Conservation (phyloP, 2,329 filamentous ascomycete genomes). For the Penicillium sclerotigenum region DNA sequence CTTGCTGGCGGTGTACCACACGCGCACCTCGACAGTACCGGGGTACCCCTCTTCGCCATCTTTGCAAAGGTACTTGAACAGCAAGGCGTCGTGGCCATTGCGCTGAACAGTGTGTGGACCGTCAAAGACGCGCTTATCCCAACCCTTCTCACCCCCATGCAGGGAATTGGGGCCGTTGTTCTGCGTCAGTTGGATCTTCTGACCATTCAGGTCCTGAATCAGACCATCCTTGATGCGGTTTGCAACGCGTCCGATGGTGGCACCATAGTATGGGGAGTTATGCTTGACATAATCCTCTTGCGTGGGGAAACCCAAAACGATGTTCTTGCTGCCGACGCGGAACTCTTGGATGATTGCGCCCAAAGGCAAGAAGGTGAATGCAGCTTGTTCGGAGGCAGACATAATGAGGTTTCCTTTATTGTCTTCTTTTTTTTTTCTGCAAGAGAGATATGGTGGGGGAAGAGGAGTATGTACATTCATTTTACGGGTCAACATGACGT, state of each 20-base stretch:
- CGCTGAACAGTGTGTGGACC: conserved; percentile 56
- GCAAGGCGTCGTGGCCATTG: conserved; percentile 62
- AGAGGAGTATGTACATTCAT: background rate
- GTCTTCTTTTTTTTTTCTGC: background rate
- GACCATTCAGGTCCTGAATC: conserved; percentile 69
- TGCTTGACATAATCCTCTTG: conserved; percentile 70
- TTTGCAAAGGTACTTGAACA: conserved; percentile 64
- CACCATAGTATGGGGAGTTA: conserved; percentile 81
- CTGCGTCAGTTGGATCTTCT: conserved; percentile 64
- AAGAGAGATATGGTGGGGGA: background rate
- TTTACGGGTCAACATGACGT: conserved; percentile 18
- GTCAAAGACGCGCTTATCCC: conserved; percentile 44
- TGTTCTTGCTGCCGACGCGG: conserved; percentile 72
- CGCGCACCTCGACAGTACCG: conserved; percentile 72
- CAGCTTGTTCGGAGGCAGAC: conserved; percentile 30
- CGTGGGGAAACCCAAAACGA: conserved; percentile 80
- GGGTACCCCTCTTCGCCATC: conserved; percentile 90
- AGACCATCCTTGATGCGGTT: conserved; percentile 75
- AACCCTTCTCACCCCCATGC: conserved; percentile 70
- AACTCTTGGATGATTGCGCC: conserved; percentile 63
- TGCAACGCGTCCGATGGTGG: conserved; percentile 80
- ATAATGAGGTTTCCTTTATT: conserved; percentile 10
- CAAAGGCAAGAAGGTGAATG: conserved; percentile 45
- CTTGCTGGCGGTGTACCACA: conserved; percentile 74
- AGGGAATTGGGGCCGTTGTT: conserved; percentile 77